Base-by-base conservation (phyloP, 129 eudicot species). In the Kitagawia praeruptora region DNA sequence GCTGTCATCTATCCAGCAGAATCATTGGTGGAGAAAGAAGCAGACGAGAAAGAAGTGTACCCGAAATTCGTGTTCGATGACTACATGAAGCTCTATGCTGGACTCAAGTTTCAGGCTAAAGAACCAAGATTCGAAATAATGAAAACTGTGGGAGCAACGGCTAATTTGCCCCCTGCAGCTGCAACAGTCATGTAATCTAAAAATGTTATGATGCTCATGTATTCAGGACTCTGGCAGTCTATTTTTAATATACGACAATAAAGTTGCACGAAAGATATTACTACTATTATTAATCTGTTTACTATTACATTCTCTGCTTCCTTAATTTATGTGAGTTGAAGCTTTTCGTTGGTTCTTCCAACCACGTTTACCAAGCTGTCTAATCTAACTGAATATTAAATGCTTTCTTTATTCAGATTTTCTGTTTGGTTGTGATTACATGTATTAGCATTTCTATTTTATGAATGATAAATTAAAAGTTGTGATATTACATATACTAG, bases 61-160 rank as follows among this genome's bases (percentile, higher is more conserved):
- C 92, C 93, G 5, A 85, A 82, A 76, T 90, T 85, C 76, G 92
- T 90, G 23, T 88, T 90, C 49, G 87, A 83, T 25, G 92, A 90
- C 79, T 88, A 90, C 86, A 90, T 88, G 96, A 90, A 88, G 76
- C 73, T 88, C 15, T 88, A 88, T 81, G 89, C 88, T 37, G 92
- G 87, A 8, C 45, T 86, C 56, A 91, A 88, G 85, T 91, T 91
- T 77, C 88, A 88, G 85, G 89, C 87, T 3, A 88, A 91, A 78
- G 91, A 88, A 40, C 93, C 93, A 64, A 85, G 96, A 82, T 91
- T 90, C 76, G 92, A 90, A 71, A 89, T 90, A 80, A 84, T 90
- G 88, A 90, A 84, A 79, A 84, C 92, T n/a, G 83, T 85, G 40
- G 86, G 82, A 84, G 83, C 84, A 54, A 82, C 38, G 82, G 89